Evolutionary conservation across 176 grass and related monocot genomes (phyloP), one percentile per base, ranked within the genome.

Genomic region (Ensete ventricosum): DNA sequence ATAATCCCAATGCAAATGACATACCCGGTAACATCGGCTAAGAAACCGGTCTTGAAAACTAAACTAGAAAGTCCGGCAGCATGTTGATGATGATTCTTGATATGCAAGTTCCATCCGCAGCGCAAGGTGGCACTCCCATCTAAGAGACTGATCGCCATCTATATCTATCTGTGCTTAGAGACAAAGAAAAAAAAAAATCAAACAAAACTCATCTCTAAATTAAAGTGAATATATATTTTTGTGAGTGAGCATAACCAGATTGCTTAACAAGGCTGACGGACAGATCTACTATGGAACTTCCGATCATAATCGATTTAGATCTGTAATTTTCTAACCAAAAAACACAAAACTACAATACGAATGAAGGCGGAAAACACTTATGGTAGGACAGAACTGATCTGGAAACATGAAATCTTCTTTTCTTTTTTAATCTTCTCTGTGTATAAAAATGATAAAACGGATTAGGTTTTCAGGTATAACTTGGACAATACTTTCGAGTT

Each of bases 1-100:
- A 59, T 72, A 76, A 52, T 13, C 53, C 53, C 10, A 55, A 53
- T 73, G 8, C 50, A 26, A 53, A 51, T 68, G 17, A 27, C 52
- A 57, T 82, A 97, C 94, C 94, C 86, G 23, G 84, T 83, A 71
- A 82, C 51, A 78, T 91, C 85, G 69, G 86, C 53, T 71, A 80
- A 83, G 6, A 53, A 23, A 71, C 85, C 72, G 65, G 66, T 85
- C 55, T 74, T 88, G 71, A 80, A 85, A 81, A 70, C 79, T 11
- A 84, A 66, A 51, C 19, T 77, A 65, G 84, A 75, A 6, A 77
- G 1, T 60, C 83, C 82, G 34, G 85, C 88, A 48, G 78, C 34
- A 72, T 90, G 94, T 67, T 80, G 50, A 84, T 83, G 81, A 8
- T 66, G 71, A 80, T 83, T 90, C 14, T 80, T 76, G 48, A 78